A percentile compares a stretch with the other conserved stretches of the same genome.
These are phyloP conservation scores for Scleromitrula shiraiana DNA, from an alignment of 2,329 filamentous ascomycete species.

Conservation along the genomic window DNA sequence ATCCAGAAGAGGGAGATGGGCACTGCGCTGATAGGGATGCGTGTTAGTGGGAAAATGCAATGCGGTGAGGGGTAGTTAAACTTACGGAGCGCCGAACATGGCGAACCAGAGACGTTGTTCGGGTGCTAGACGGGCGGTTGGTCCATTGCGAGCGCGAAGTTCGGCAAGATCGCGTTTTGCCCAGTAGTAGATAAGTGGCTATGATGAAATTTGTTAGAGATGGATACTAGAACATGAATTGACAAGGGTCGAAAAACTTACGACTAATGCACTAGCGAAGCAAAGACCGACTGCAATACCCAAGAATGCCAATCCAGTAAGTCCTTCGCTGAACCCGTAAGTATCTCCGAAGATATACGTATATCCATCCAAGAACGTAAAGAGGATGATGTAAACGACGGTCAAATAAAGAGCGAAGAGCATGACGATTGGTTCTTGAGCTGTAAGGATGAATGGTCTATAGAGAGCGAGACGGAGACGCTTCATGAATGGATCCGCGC, in stretches of 20 bases:
- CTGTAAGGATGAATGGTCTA: constrained; percentile 39
- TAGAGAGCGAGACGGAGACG: constrained; percentile 47
- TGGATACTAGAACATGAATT: background rate
- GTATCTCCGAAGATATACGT: constrained; percentile 69
- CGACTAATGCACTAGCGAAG: constrained; percentile 40
- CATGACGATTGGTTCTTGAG: constrained; percentile 61
- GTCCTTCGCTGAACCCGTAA: constrained; percentile 61
- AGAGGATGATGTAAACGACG: constrained; percentile 71
- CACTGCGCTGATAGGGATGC: constrained; percentile 29
- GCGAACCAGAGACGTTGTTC: constrained; percentile 57
- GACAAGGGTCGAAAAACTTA: background rate
- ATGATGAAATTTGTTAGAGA: constrained; percentile 12
- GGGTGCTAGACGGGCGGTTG: constrained; percentile 34
- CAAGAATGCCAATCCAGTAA: constrained; percentile 73
- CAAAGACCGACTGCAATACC: constrained; percentile 41
- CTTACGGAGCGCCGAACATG: constrained; percentile 51
- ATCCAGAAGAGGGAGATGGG: constrained; percentile 62
- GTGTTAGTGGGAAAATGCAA: background rate
- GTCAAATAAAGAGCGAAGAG: constrained; percentile 63
- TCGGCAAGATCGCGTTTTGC: constrained; percentile 13
- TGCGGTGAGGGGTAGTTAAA: background rate
- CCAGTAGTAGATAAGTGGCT: constrained; percentile 30
- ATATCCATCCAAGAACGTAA: constrained; percentile 79
- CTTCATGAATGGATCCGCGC: constrained; percentile 44
- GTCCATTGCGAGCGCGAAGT: constrained; percentile 4